Conservation (phyloP, 768 basidiomycete species). For the Pleurotus salmoneostramineus region DNA sequence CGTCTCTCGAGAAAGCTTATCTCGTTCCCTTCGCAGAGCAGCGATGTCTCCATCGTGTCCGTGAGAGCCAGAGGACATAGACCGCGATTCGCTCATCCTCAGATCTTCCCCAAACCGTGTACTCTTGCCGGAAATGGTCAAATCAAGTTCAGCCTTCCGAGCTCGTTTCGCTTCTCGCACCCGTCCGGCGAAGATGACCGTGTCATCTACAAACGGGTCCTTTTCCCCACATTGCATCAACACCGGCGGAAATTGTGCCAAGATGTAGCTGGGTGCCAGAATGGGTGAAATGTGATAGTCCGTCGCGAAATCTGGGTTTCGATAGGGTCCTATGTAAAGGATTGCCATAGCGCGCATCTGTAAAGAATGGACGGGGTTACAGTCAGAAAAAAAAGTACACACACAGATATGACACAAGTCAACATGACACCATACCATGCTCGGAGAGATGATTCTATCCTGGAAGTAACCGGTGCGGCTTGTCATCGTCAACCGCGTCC, state of each 20-base stretch:
- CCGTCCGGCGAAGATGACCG: conserved; percentile 92
- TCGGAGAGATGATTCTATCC: conserved; percentile 89
- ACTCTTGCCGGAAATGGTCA: conserved; percentile 56
- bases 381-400: neutral
- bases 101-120: conserved; percentile 59
- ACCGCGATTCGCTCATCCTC: conserved; percentile 43
- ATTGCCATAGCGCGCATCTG: conserved; percentile 99
- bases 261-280: conserved; percentile 74
- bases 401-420: neutral
- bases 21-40: conserved; percentile 54
- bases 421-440: conserved; percentile 67
- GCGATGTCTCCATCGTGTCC: conserved; percentile 21
- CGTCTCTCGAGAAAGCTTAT: conserved; percentile 58
- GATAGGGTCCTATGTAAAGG: conserved; percentile 90
- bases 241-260: conserved; percentile 92
- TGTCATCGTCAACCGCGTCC: conserved; percentile 91
- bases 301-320: conserved; percentile 89
- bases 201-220: conserved; percentile 94
- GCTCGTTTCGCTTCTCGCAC: conserved; percentile 93
- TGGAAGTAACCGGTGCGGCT: conserved; percentile 92
- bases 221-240: conserved; percentile 96
- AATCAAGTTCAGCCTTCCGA: conserved; percentile 69
- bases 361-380: conserved; percentile 7
- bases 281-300: conserved; percentile 98
- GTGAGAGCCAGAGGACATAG: conserved; percentile 20